A percentile compares a stretch with the other conserved stretches of the same genome.
phyloP scores from a whole-genome alignment of 345 rosid genomes.

The Bruguiera parviflora region DNA sequence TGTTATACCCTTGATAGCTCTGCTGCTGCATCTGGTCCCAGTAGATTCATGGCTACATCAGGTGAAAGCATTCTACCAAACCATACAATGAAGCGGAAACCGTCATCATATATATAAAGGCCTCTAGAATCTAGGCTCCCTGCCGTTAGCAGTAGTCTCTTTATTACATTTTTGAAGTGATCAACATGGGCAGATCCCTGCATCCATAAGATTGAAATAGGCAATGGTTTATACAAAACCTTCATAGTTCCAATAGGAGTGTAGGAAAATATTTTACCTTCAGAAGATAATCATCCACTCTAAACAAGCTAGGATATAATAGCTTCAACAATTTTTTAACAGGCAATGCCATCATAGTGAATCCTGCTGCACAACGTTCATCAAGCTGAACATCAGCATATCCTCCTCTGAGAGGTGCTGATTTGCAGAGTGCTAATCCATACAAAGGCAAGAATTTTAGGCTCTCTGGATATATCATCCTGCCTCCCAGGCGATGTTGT shows the following conservation, averaged over 20 bases:
- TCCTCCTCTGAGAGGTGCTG: conserved; percentile 83
- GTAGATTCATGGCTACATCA: conserved; percentile 69
- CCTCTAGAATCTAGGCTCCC: conserved; percentile 93
- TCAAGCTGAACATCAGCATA: conserved; percentile 83
- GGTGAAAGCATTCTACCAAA: conserved; percentile 96
- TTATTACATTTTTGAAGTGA: conserved; percentile 35
- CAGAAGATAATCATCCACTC: conserved; percentile 74
- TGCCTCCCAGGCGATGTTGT: conserved; percentile 93
- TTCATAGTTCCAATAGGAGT: background rate
- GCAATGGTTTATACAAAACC: conserved; percentile 1
- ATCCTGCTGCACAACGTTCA: conserved; percentile 92
- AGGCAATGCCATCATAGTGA: conserved; percentile 94
- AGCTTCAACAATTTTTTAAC: conserved; percentile 80
- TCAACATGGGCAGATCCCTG: conserved; percentile 59
- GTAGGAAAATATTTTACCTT: conserved; percentile 46
- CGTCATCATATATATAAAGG: conserved; percentile 85
- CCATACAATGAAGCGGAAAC: conserved; percentile 83
- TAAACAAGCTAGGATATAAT: conserved; percentile 78
- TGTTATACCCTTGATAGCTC: conserved; percentile 80
- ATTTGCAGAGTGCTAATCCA: conserved; percentile 82
- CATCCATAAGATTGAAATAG: conserved; percentile 29
- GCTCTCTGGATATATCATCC: conserved; percentile 95
- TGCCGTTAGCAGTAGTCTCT: conserved; percentile 65
- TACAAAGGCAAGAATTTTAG: conserved; percentile 76
- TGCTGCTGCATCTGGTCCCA: conserved; percentile 80